phyloP scores from a whole-genome alignment of 2,329 filamentous ascomycete species.

The Clonostachys byssicola region DNA sequence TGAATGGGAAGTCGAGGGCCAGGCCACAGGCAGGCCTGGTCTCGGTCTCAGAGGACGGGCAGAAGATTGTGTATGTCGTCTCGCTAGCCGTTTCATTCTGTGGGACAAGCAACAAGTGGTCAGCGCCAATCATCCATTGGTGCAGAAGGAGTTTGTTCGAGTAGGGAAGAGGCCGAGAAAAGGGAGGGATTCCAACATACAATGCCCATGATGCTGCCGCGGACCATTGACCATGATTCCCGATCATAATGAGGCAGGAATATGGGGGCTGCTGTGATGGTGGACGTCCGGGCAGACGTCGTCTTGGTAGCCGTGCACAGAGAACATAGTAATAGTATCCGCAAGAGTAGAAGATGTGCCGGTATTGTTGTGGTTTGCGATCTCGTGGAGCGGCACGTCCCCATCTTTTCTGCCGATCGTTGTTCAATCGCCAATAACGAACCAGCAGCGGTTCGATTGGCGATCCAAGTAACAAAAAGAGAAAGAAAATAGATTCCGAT shows the following conservation, averaged over 20 bases:
- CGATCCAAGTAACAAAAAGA: too few species aligned
- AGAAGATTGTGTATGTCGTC: constrained; percentile 46
- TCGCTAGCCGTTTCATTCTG: constrained; percentile 26
- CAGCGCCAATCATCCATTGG: too few species aligned
- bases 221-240: constrained; percentile 36
- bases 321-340: constrained; percentile 15
- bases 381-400: background rate
- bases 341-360: constrained; percentile 8
- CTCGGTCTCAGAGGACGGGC: constrained; percentile 22
- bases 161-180: background rate
- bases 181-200: constrained; percentile 19
- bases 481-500: too few species aligned
- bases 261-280: constrained; percentile 35
- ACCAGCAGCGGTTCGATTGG: too few species aligned
- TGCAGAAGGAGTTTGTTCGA: background rate
- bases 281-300: constrained; percentile 5
- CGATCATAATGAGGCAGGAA: constrained; percentile 37
- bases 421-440: background rate
- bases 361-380: background rate
- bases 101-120: background rate
- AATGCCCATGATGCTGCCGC: constrained; percentile 38
- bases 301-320: constrained; percentile 5
- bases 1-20: constrained; percentile 39
- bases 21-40: constrained; percentile 35
- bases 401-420: background rate